phyloP scores from a whole-genome alignment of 371 early-diverging fungal species.

The Smittium culicis region DNA sequence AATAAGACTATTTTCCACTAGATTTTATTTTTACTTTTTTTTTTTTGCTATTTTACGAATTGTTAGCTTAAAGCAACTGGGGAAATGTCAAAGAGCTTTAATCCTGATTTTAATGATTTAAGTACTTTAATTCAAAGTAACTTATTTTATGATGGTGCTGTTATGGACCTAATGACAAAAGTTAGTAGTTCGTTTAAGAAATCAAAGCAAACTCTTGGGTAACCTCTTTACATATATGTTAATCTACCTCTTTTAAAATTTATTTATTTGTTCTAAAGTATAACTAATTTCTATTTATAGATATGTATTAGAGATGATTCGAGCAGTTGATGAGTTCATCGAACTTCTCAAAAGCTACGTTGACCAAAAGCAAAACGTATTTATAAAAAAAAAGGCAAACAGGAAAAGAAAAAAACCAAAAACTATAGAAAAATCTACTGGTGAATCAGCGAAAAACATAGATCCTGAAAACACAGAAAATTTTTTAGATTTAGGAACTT shows the following conservation, averaged over 20 bases:
- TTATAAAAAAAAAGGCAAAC: slow-evolving; percentile 12
- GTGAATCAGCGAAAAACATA: slow-evolving; percentile 8
- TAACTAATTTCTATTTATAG: neutral
- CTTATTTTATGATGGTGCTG: slow-evolving; percentile 29
- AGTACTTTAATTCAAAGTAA: slow-evolving; percentile 22
- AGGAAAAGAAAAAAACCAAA: slow-evolving; percentile 12
- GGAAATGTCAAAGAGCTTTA: neutral
- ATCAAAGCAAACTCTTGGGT: slow-evolving; percentile 15
- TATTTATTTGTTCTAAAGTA: neutral
- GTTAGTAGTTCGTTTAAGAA: slow-evolving; percentile 25
- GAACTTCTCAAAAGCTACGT: slow-evolving; percentile 15
- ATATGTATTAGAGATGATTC: slow-evolving; percentile 24
- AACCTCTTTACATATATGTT: neutral
- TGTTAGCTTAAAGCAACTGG: neutral
- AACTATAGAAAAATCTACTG: neutral
- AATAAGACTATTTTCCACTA: neutral
- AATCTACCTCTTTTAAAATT: neutral
- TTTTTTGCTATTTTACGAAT: neutral
- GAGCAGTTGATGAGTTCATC: slow-evolving; percentile 24
- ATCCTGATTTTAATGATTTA: neutral
- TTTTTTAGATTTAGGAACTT: neutral
- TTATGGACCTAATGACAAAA: slow-evolving; percentile 24
- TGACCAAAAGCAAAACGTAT: slow-evolving; percentile 15
- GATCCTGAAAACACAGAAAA: slow-evolving; percentile 4
- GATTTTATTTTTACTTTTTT: neutral